Base-by-base conservation (phyloP, 176 grass and related monocot species). In the Saccharum officinarum region DNA sequence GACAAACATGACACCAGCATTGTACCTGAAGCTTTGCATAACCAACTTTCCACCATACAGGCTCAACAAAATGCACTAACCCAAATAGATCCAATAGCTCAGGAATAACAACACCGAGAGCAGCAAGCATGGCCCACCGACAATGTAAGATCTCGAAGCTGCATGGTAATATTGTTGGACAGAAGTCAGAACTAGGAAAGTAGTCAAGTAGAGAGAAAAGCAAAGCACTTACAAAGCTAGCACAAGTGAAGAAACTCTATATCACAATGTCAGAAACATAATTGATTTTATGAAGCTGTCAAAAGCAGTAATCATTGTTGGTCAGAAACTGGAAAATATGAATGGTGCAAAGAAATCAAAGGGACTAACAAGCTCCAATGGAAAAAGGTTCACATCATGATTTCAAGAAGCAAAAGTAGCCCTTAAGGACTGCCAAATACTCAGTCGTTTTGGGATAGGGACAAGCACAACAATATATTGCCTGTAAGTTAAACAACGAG, bases 1-100 rank as follows among this genome's bases (percentile, higher is more conserved):
- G 3, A 41, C 16, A 62, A 83, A 61, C 11, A 55, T 59, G 12
- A 28, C 8, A 64, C 2, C 0, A 44, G 44, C 45, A 54, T 22
- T 75, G 82, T 52, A 93, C 95, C 91, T 98, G 93, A 90, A 98
- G 95, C 82, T 98, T 98, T 4, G 95, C 93, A 69, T 95, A 98
- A 81, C 95, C 91, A 92, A 98, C 95, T 92, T 92, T 98, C 93
- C 95, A 98, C 95, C 93, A 98, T 3, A 98, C 87, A 33, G 95
- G 93, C 65, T 98, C 95, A 37, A 92, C 83, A 70, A 98, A 98
- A 86, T 95, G 89, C 60, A 98, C 89, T 70, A 93, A 30, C 26
- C 92, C 91, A 87, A 92, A 84, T 75, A 92, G 71, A 85, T 95
- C 91, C 82, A 95, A 86, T 23, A 98, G 67, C 74, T 98, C 95